phyloP scores from a whole-genome alignment of 352 stramenopile species.

The Saprolegnia parasitica region DNA sequence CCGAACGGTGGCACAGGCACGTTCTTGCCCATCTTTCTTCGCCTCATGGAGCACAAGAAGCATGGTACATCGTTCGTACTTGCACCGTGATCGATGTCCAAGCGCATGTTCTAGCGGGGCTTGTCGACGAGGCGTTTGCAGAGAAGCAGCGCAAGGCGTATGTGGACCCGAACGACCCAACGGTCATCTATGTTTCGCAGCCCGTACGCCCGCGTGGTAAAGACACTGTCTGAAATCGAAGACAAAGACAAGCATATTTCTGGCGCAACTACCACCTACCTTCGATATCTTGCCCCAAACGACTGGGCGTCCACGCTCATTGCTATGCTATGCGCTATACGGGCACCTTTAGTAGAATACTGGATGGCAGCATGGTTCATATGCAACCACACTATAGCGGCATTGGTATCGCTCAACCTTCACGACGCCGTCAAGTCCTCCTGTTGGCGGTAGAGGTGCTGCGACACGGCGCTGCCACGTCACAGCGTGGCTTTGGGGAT shows the following conservation, averaged over 20 bases:
- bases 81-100: background rate
- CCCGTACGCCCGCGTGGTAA: slow-evolving; percentile 29
- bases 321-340: too few relatives aligned
- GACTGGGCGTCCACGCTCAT: too few relatives aligned
- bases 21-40: slow-evolving; percentile 78
- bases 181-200: slow-evolving; percentile 77
- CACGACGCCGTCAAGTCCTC: too few relatives aligned
- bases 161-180: slow-evolving; percentile 83
- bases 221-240: background rate
- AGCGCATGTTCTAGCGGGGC: slow-evolving; percentile 33
- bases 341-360: too few relatives aligned
- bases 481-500: slow-evolving; percentile 12
- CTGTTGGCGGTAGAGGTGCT: background rate
- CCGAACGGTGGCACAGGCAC: slow-evolving; percentile 77
- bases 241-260: background rate
- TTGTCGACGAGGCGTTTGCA: slow-evolving; percentile 66
- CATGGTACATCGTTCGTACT: slow-evolving; percentile 37
- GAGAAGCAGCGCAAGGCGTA: slow-evolving; percentile 79
- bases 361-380: too few relatives aligned
- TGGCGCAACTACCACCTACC: background rate
- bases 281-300: too few relatives aligned
- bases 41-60: slow-evolving; percentile 74
- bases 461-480: background rate
- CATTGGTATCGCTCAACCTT: too few relatives aligned
- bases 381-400: too few relatives aligned